Evolutionary conservation across 257 asterid species (phyloP).

Genomic region (Ophiorrhiza pumila): DNA sequence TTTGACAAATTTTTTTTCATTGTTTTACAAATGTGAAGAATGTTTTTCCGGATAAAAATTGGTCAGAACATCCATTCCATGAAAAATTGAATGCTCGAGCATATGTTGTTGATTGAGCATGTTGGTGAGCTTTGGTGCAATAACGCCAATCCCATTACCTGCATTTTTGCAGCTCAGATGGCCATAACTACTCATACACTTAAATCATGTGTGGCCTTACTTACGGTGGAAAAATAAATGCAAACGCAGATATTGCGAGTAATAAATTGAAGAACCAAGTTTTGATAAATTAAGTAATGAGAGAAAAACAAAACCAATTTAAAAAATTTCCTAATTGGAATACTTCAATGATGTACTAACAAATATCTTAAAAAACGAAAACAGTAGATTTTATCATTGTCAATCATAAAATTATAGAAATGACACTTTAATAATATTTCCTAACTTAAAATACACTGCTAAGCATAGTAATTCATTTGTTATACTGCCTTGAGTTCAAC

Average conservation of each 20-base stretch:
- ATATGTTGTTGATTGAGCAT: background rate
- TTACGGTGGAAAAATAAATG: background rate
- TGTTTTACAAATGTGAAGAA: too few species aligned
- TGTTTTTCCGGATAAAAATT: too few species aligned
- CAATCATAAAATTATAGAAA: background rate
- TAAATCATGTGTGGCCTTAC: background rate
- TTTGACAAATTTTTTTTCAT: too few species aligned
- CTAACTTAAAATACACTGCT: background rate
- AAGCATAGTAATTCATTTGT: background rate
- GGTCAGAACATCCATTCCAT: background rate
- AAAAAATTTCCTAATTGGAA: too few species aligned
- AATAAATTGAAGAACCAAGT: too few species aligned
- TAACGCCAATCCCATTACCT: background rate
- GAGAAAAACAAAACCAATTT: too few species aligned
- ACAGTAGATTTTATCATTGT: background rate
- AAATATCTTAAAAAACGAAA: background rate
- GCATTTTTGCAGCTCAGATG: background rate
- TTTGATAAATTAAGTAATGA: too few species aligned
- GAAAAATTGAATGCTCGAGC: too few species aligned
- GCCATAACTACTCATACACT: too few species aligned
- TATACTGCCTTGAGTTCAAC: constrained; percentile 30
- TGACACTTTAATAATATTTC: background rate
- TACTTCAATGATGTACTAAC: too few species aligned
- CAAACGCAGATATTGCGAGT: background rate
- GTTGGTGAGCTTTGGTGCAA: background rate